Evolutionary conservation across 208 protist species (phyloP).

Genomic region (Acanthamoeba culbertsoni): DNA sequence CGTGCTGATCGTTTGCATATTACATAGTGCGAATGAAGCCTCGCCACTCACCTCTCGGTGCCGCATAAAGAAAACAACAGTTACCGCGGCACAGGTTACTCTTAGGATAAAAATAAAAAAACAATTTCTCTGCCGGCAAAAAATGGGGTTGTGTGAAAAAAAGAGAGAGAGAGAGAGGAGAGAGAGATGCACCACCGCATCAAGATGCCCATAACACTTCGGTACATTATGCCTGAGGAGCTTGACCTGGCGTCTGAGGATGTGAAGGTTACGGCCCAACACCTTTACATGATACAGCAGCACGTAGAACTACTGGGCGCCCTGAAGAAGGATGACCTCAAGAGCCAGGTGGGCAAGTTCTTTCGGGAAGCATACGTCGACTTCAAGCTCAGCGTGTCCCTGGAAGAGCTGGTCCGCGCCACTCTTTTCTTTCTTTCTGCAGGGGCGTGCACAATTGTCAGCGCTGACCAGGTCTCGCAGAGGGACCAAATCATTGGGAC

Average conservation of each 20-base stretch:
- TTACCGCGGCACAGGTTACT: too few species aligned
- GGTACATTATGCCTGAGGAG: background rate
- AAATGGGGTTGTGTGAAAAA: too few species aligned
- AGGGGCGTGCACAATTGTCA: too few species aligned
- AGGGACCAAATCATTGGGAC: background rate
- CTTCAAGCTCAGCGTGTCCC: background rate
- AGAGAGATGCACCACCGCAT: background rate
- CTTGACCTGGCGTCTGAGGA: background rate
- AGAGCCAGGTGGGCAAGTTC: background rate
- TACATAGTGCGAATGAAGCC: slow-evolving; percentile 26
- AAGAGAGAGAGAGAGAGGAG: background rate
- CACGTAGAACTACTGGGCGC: background rate
- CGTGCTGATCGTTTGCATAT: too few species aligned
- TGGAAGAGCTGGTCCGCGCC: background rate
- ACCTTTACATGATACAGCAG: background rate
- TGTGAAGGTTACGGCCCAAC: background rate
- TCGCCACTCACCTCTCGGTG: background rate
- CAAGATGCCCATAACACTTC: background rate
- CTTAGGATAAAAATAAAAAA: too few species aligned
- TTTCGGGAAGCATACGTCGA: background rate
- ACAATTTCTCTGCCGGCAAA: too few species aligned
- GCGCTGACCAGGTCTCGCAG: background rate
- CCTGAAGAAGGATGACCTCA: background rate
- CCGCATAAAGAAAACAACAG: background rate
- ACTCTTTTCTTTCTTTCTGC: too few species aligned